Percentiles rank a stretch among this genome's conserved stretches.
Evolutionary conservation across 2,329 filamentous ascomycete genomes (phyloP).

Genomic region (Fusarium mexicanum): DNA sequence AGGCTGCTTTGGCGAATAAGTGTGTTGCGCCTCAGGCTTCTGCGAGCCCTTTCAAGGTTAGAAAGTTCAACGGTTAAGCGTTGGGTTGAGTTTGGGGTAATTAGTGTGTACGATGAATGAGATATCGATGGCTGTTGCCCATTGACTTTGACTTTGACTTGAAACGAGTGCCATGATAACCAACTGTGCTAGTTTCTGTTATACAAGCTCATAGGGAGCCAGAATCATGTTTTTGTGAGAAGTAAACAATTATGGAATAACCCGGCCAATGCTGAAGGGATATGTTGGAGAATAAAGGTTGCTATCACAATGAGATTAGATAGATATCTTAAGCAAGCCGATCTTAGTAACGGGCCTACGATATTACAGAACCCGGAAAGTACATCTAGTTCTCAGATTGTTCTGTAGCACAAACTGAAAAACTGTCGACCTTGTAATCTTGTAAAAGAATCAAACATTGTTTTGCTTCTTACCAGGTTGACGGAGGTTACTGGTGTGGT

Average conservation of each 20-base stretch:
- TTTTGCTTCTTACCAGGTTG: fast-evolving
- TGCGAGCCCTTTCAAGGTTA: conserved; percentile 29
- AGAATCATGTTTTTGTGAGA: fast-evolving
- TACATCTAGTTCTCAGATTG: fast-evolving
- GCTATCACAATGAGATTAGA: fast-evolving
- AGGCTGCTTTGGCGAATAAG: conserved; percentile 35
- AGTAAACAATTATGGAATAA: neutral
- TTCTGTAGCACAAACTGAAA: too few relatives aligned
- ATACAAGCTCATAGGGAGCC: fast-evolving
- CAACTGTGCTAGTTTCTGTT: neutral
- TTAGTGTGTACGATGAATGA: neutral
- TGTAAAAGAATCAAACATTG: too few relatives aligned
- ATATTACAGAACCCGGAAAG: fast-evolving
- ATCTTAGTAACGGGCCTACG: too few relatives aligned
- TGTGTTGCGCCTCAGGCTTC: conserved; percentile 27
- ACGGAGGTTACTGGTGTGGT: fast-evolving
- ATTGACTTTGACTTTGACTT: neutral
- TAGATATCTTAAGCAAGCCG: too few relatives aligned
- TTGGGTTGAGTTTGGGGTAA: too few relatives aligned
- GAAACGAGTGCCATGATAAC: too few relatives aligned
- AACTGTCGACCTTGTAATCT: fast-evolving
- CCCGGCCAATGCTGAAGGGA: fast-evolving
- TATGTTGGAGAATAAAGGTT: fast-evolving
- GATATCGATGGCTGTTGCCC: neutral
- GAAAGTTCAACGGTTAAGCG: conserved; percentile 12